A percentile compares a stretch with the other conserved stretches of the same genome.
Conservation (phyloP, 2,329 filamentous ascomycete species). For the Aureobasidium vineae region DNA sequence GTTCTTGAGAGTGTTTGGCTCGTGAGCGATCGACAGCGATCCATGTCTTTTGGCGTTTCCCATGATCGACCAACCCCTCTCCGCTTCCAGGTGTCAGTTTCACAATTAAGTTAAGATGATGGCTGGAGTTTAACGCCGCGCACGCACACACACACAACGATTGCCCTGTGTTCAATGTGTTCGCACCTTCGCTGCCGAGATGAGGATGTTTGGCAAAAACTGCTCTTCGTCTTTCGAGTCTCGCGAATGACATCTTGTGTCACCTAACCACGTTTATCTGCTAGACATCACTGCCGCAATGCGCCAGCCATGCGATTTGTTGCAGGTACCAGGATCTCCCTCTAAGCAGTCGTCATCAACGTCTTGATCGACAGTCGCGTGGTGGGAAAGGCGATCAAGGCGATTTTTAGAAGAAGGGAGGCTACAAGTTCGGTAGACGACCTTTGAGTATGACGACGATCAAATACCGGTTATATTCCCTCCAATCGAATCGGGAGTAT, state of each 20-base stretch:
- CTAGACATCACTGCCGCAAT: conserved; percentile 5
- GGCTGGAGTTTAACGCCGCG: conserved; percentile 18
- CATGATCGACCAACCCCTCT: conserved; percentile 18
- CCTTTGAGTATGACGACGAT: conserved; percentile 16
- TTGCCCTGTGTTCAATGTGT: conserved; percentile 11
- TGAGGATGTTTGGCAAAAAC: neutral
- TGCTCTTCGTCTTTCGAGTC: neutral
- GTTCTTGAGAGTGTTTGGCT: conserved; percentile 21
- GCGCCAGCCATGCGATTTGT: conserved; percentile 21
- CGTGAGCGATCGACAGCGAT: conserved; percentile 18
- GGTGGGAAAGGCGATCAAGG: conserved; percentile 24
- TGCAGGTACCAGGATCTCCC: conserved; percentile 20
- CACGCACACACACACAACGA: conserved; percentile 5
- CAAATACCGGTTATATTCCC: conserved; percentile 8
- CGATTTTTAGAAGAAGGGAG: conserved; percentile 13
- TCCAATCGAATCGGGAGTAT: neutral
- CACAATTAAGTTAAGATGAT: conserved; percentile 24
- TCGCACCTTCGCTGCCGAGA: conserved; percentile 1
- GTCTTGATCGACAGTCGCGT: conserved; percentile 25
- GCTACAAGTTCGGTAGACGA: conserved; percentile 4
- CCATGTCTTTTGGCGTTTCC: conserved; percentile 17
- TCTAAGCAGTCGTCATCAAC: conserved; percentile 23
- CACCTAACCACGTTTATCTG: conserved; percentile 3
- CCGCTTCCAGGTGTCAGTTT: conserved; percentile 25
- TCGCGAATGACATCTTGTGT: neutral